These are phyloP conservation scores for Candida peoriensis DNA, from an alignment of 805 yeast genomes.

Conservation along the genomic window DNA sequence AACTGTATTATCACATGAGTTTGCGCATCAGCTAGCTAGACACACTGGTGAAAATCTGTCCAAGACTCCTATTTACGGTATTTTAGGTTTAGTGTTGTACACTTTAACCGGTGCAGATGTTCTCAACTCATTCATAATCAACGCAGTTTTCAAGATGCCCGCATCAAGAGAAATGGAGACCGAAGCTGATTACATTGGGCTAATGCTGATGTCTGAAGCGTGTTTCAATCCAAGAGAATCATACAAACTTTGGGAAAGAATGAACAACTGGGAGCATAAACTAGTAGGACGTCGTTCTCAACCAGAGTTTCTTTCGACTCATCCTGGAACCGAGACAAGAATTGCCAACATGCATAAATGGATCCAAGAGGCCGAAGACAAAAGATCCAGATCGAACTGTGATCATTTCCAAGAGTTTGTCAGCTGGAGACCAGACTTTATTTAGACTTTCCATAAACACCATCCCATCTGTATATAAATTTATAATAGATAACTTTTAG, in stretches of 20 bases:
- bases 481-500: neutral
- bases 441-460: neutral
- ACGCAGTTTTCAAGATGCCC: constrained; percentile 65
- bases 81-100: constrained; percentile 48
- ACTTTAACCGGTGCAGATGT: constrained; percentile 55
- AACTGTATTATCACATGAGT: constrained; percentile 90
- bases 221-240: constrained; percentile 81
- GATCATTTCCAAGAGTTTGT: constrained; percentile 9
- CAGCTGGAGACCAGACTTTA: constrained; percentile 6
- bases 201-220: constrained; percentile 85
- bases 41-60: constrained; percentile 85
- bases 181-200: constrained; percentile 93
- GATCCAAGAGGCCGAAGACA: constrained; percentile 47
- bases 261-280: constrained; percentile 50
- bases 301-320: constrained; percentile 76
- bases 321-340: constrained; percentile 79
- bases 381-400: constrained; percentile 13
- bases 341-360: constrained; percentile 62
- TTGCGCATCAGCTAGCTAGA: constrained; percentile 90
- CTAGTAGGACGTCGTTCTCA: constrained; percentile 20
- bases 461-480: neutral
- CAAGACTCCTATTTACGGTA: constrained; percentile 63
- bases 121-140: constrained; percentile 47
- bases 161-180: constrained; percentile 91
- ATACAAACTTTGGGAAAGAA: constrained; percentile 74